These are phyloP conservation scores for Gossypium schwendimanii DNA, from an alignment of 441 rosid species.

Conservation along the genomic window DNA sequence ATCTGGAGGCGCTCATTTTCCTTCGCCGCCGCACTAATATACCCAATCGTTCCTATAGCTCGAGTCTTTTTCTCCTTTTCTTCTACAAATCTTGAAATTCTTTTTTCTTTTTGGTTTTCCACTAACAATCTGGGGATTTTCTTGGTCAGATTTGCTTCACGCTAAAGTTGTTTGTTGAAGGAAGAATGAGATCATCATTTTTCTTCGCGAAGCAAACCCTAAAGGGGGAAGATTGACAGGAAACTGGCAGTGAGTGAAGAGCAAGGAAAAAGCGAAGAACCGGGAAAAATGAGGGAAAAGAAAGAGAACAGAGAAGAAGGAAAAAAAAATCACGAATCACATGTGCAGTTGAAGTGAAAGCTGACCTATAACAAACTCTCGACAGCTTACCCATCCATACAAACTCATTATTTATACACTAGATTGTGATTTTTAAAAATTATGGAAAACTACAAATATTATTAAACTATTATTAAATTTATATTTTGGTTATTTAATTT, in stretches of 20 bases:
- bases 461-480: too few relatives aligned
- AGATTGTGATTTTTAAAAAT: too few relatives aligned
- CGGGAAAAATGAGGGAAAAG: constrained; percentile 1
- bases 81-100: constrained; percentile 1
- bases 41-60: background rate
- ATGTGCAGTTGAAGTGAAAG: constrained; percentile 7
- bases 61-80: background rate
- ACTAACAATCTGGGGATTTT: background rate
- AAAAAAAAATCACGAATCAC: background rate
- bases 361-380: constrained; percentile 24
- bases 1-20: constrained; percentile 84
- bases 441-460: background rate
- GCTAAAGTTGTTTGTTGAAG: background rate
- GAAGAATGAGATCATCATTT: background rate
- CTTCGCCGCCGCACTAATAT: constrained; percentile 2
- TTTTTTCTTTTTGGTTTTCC: background rate
- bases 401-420: background rate
- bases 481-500: too few relatives aligned
- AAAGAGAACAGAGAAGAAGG: background rate
- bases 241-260: background rate
- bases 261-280: background rate
- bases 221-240: background rate
- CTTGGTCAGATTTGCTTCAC: constrained; percentile 5
- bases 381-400: constrained; percentile 20
- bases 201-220: background rate